Evolutionary conservation across 352 stramenopile genomes (phyloP), one percentile per base, ranked within the genome.

Genomic region (Pythium dissotocum): DNA sequence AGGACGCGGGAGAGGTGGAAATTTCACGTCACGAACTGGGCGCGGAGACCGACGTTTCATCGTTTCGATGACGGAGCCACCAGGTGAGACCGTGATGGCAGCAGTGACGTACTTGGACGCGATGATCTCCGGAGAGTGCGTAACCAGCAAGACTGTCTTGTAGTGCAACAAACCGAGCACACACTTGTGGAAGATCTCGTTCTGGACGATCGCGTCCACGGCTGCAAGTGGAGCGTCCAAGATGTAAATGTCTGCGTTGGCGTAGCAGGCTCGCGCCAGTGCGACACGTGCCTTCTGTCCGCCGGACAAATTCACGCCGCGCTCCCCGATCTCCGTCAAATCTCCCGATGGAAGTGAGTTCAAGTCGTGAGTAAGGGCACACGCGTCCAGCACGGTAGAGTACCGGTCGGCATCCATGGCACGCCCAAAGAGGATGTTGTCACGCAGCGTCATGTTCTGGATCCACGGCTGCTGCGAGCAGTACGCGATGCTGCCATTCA

Each of bases 391-490:
- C 36, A 77, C 70, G 7, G 67, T 53, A 49, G 77, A 51, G 62
- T 89, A 89, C 46, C 71, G 76, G 0, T 65, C 59, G 33, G 33
- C 61, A 57, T 84, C 63, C 40, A 68, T 86, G 1, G 33, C 64
- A 28, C 75, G 69, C 9, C 90, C 89, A 71, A 98, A 98, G 30
- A 98, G 75, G 64, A 98, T 95, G 75, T 98, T 98, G 21, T 75
- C 68, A 24, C 68, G 63, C 18, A 78, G 44, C 0, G 64, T 73
- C 57, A 63, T 54, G 53, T 96, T 93, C 38, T 95, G 65, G 58
- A 97, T 94, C 82, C 86, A 97, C 9, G 91, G 77, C 28, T 85
- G 76, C 72, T 97, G 90, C 1, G 46, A 53, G 46, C 46, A 53
- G 46, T 32, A 53, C 30, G 87, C 66, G 49, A 53, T 8, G 2